A percentile compares a stretch with the other conserved stretches of the same genome.
Conservation (phyloP, 208 protist genomes). For the Cochliopodium minus region DNA sequence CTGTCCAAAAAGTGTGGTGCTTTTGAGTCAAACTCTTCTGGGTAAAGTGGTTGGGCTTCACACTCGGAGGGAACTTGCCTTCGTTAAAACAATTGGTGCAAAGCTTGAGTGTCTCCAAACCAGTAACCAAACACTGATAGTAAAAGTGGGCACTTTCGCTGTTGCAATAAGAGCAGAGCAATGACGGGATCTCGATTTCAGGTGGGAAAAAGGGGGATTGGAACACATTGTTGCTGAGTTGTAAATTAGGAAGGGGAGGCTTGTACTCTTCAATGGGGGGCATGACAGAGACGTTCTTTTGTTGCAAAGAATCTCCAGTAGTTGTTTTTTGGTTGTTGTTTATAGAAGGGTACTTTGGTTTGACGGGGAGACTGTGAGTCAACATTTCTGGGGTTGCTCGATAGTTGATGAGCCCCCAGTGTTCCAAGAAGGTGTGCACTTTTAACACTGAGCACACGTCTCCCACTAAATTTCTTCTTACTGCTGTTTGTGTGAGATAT, state of each 20-base stretch:
- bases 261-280: background rate
- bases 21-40: background rate
- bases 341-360: background rate
- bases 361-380: no score
- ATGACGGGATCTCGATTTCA: no score
- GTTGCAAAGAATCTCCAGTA: background rate
- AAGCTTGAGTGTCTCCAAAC: no score
- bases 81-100: background rate
- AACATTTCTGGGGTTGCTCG: background rate
- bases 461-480: background rate
- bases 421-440: slow-evolving; percentile 3
- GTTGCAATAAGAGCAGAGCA: no score
- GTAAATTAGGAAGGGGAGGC: no score
- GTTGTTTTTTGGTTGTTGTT: background rate
- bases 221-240: no score
- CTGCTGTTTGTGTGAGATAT: slow-evolving; percentile 1
- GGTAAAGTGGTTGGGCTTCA: background rate
- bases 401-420: slow-evolving; percentile 15
- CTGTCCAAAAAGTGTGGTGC: background rate
- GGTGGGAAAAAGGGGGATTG: no score
- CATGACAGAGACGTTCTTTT: background rate
- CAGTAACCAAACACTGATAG: no score
- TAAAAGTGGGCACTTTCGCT: no score
- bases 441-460: background rate
- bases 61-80: background rate